Conservation (phyloP, 305 asterid species). For the Petunia hybrid region DNA sequence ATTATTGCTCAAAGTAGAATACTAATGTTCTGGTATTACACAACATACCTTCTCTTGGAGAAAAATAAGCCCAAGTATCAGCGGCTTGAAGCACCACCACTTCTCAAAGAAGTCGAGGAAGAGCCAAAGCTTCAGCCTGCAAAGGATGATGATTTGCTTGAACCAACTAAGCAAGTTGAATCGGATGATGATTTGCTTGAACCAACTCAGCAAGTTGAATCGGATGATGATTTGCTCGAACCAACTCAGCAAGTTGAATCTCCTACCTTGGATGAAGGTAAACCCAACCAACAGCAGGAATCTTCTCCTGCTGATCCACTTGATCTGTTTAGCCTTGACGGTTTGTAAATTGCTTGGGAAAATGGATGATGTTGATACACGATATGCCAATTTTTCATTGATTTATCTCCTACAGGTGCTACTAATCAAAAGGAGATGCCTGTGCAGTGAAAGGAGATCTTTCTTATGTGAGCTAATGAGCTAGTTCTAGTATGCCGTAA, state of each 20-base stretch:
- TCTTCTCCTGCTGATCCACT: conserved; percentile 76
- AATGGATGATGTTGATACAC: conserved; percentile 58
- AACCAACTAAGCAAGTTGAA: conserved; percentile 47
- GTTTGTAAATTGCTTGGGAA: conserved; percentile 73
- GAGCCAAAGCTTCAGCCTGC: conserved; percentile 50
- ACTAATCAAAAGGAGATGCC: conserved; percentile 55
- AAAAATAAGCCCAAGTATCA: conserved; percentile 93
- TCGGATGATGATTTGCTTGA: conserved; percentile 58
- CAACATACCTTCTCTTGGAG: conserved; percentile 89
- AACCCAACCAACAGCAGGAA: conserved; percentile 68
- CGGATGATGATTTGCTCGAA: conserved; percentile 58
- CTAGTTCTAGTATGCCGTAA: conserved; percentile 25
- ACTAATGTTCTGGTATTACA: conserved; percentile 85
- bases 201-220: conserved; percentile 45
- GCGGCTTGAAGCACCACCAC: conserved; percentile 68
- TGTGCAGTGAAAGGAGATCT: conserved; percentile 56
- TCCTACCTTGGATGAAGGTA: conserved; percentile 74
- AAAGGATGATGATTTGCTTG: conserved; percentile 53
- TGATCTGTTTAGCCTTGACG: conserved; percentile 84
- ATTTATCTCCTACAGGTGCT: conserved; percentile 88
- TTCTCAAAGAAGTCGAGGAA: conserved; percentile 48
- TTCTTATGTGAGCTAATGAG: conserved; percentile 50
- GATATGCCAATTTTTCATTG: conserved; percentile 62
- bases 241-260: conserved; percentile 52
- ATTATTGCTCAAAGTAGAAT: conserved; percentile 85